Evolutionary conservation across 129 eudicot species (phyloP).

Genomic region (Tagetes erecta): DNA sequence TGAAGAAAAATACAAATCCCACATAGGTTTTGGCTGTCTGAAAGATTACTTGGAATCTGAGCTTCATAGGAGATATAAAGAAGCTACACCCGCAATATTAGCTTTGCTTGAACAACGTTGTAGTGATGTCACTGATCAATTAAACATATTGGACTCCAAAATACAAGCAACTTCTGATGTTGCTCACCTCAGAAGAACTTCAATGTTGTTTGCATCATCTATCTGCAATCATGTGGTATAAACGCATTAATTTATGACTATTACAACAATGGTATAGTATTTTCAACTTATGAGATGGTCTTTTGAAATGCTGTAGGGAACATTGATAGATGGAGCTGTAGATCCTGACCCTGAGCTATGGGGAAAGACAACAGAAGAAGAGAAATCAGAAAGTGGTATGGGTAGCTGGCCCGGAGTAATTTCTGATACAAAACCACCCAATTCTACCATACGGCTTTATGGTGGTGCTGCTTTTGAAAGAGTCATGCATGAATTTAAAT

Average conservation of each 20-base stretch:
- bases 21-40: conserved; percentile 77
- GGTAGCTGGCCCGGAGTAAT: conserved; percentile 91
- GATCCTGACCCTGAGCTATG: conserved; percentile 96
- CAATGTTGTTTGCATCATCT: conserved; percentile 78
- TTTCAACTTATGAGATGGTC: neutral
- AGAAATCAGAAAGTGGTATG: conserved; percentile 78
- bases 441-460: conserved; percentile 75
- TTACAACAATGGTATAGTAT: neutral
- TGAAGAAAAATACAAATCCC: conserved; percentile 78
- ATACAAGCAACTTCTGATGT: conserved; percentile 82
- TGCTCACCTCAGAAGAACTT: conserved; percentile 79
- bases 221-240: conserved; percentile 79
- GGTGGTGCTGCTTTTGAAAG: conserved; percentile 99
- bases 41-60: conserved; percentile 84
- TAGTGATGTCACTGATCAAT: conserved; percentile 73
- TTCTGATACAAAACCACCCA: conserved; percentile 74
- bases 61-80: conserved; percentile 86
- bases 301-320: conserved; percentile 49
- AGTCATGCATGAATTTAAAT: conserved; percentile 91
- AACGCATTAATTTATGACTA: neutral
- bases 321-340: conserved; percentile 85
- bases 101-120: conserved; percentile 94
- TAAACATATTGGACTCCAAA: conserved; percentile 65
- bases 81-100: conserved; percentile 88
- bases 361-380: conserved; percentile 93